These are phyloP conservation scores for Phytophthora ramorum DNA, from an alignment of 352 stramenopile species.

Conservation along the genomic window DNA sequence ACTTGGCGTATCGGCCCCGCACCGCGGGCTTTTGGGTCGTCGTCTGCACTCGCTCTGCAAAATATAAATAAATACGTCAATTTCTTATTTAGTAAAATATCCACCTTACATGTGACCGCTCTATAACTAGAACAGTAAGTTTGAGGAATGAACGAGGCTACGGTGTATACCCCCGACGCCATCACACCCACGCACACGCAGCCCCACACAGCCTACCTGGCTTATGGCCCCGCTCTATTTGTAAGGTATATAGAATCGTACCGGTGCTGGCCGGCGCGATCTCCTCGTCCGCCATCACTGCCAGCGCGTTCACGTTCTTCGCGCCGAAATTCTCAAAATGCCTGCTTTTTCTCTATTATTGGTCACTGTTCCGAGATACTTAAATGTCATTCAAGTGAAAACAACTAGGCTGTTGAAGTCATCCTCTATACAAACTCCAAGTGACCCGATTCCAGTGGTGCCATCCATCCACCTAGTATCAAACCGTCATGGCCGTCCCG, in stretches of 20 bases:
- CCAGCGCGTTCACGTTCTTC: conserved; percentile 1
- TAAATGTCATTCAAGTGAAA: neutral
- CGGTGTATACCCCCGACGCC: neutral
- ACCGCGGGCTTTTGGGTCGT: conserved; percentile 39
- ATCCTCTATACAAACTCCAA: conserved; percentile 12
- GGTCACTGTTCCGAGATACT: neutral
- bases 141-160: neutral
- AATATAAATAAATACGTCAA: neutral
- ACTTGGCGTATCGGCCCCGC: conserved; percentile 82
- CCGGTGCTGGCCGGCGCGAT: conserved; percentile 33
- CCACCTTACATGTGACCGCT: neutral
- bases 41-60: conserved; percentile 9
- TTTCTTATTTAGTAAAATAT: neutral
- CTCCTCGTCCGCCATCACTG: conserved; percentile 36
- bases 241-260: conserved; percentile 46
- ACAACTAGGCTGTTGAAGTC: neutral
- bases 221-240: conserved; percentile 22
- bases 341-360: conserved; percentile 17
- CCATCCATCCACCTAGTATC: conserved; percentile 2
- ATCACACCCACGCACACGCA: conserved; percentile 5
- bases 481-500: conserved; percentile 57
- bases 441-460: conserved; percentile 31
- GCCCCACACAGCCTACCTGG: conserved; percentile 33
- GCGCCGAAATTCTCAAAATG: conserved; percentile 37
- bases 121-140: conserved; percentile 19